Conservation (phyloP, 1,284 basidiomycete species). For the Ganoderma boninense region DNA sequence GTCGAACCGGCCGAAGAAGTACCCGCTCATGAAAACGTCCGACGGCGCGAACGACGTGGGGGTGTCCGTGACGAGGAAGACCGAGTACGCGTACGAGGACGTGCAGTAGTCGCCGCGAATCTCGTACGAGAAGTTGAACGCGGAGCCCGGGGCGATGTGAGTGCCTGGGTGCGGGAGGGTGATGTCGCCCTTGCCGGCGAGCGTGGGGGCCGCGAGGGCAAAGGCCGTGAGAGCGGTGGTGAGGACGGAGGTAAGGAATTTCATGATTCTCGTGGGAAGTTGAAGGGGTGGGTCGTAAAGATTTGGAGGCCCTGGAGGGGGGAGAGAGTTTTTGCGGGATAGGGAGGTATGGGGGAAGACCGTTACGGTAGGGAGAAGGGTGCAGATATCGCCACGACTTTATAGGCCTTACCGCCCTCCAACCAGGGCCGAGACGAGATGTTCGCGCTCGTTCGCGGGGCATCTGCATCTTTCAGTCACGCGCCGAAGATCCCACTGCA, state of each 20-base stretch:
- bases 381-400: background rate
- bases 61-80: slow-evolving; percentile 48
- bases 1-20: slow-evolving; percentile 52
- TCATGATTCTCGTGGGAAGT: slow-evolving; percentile 26
- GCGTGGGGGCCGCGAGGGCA: slow-evolving; percentile 20
- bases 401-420: slow-evolving; percentile 2
- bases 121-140: slow-evolving; percentile 49
- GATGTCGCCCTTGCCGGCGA: slow-evolving; percentile 17
- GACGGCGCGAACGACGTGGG: slow-evolving; percentile 38
- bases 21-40: slow-evolving; percentile 45
- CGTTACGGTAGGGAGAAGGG: background rate
- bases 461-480: slow-evolving; percentile 2
- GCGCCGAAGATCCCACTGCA: slow-evolving; percentile 7
- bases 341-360: background rate
- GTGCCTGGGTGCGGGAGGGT: slow-evolving; percentile 41
- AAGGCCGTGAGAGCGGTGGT: slow-evolving; percentile 21
- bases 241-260: slow-evolving; percentile 24
- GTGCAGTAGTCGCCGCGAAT: slow-evolving; percentile 52
- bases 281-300: background rate
- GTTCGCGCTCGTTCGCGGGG: slow-evolving; percentile 1
- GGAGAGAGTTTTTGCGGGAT: background rate
- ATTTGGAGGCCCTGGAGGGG: background rate
- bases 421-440: background rate
- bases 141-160: slow-evolving; percentile 41
- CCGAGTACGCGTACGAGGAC: slow-evolving; percentile 53